Percentiles rank a stretch among this genome's conserved stretches.
phyloP scores from a whole-genome alignment of 257 asterid genomes.

The Nicotiana obtusifolia region DNA sequence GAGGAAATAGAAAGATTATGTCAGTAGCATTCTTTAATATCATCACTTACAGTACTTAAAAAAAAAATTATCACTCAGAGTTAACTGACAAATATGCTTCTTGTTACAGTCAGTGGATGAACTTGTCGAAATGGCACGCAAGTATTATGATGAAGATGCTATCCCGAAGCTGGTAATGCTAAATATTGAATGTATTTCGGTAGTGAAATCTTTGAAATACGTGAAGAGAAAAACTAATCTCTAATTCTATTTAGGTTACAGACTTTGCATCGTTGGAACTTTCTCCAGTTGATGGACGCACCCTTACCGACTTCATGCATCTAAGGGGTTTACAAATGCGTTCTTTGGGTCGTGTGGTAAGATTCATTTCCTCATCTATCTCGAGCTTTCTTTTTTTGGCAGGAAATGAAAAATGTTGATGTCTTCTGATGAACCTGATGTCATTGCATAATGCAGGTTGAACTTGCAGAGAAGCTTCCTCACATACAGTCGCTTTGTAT shows the following conservation, averaged over 20 bases:
- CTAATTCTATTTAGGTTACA: slow-evolving; percentile 57
- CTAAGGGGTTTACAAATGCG: slow-evolving; percentile 88
- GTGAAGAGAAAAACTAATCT: slow-evolving; percentile 12
- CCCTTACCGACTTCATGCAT: slow-evolving; percentile 98
- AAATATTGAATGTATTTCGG: neutral
- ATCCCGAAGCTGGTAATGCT: slow-evolving; percentile 85
- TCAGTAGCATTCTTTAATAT: slow-evolving; percentile 17
- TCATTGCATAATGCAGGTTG: slow-evolving; percentile 62
- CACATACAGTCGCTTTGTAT: slow-evolving; percentile 96
- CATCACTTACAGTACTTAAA: neutral
- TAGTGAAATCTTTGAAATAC: slow-evolving; percentile 10
- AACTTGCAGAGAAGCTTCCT: slow-evolving; percentile 93
- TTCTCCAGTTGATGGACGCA: slow-evolving; percentile 99
- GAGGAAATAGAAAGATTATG: neutral
- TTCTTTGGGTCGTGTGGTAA: slow-evolving; percentile 95
- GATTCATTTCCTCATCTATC: slow-evolving; percentile 17
- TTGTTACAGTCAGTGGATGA: slow-evolving; percentile 72
- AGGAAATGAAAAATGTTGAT: neutral
- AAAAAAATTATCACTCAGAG: neutral
- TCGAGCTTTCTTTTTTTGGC: neutral
- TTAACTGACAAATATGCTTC: slow-evolving; percentile 20
- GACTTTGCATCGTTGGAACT: slow-evolving; percentile 99
- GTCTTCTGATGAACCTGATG: slow-evolving; percentile 13
- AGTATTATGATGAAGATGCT: slow-evolving; percentile 85
- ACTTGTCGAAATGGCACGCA: slow-evolving; percentile 72